phyloP scores from a whole-genome alignment of 2,329 filamentous ascomycete genomes.

The Albophoma yamanashiensis region DNA sequence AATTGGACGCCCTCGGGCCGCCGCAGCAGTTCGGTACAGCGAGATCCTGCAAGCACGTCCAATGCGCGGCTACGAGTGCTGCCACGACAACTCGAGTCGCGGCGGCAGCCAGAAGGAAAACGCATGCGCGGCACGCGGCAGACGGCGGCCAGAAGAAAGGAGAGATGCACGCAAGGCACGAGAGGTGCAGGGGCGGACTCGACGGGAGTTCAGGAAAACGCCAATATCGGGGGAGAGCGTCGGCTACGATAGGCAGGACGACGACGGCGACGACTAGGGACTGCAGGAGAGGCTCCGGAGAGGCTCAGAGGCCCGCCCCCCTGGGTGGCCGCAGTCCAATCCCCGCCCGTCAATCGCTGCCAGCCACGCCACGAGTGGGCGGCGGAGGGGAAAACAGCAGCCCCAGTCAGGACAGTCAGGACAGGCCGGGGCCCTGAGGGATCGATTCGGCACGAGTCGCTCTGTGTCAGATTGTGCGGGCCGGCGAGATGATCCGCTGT shows the following conservation, averaged over 20 bases:
- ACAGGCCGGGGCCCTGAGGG: background rate
- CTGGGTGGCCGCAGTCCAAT: background rate
- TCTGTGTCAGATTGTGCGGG: slow-evolving; percentile 1
- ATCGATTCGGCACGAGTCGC: background rate
- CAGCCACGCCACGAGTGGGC: background rate
- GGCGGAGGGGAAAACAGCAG: background rate
- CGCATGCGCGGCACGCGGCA: background rate
- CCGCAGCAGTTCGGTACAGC: background rate
- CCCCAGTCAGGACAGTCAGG: too few species aligned
- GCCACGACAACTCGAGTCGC: background rate
- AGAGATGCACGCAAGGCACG: background rate
- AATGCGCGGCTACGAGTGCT: background rate
- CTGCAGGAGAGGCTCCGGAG: background rate
- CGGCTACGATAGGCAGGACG: too few species aligned
- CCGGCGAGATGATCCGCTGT: slow-evolving; percentile 2
- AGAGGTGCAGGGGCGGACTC: background rate
- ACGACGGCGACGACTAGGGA: background rate
- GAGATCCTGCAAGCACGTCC: background rate
- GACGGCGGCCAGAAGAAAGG: background rate
- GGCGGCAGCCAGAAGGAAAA: background rate
- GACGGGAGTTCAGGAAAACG: background rate
- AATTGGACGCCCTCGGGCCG: background rate
- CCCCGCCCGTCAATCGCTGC: background rate
- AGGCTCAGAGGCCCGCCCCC: background rate
- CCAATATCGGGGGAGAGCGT: background rate